Conservation (phyloP, 1,284 basidiomycete genomes). For the Cystobasidium sp. region DNA sequence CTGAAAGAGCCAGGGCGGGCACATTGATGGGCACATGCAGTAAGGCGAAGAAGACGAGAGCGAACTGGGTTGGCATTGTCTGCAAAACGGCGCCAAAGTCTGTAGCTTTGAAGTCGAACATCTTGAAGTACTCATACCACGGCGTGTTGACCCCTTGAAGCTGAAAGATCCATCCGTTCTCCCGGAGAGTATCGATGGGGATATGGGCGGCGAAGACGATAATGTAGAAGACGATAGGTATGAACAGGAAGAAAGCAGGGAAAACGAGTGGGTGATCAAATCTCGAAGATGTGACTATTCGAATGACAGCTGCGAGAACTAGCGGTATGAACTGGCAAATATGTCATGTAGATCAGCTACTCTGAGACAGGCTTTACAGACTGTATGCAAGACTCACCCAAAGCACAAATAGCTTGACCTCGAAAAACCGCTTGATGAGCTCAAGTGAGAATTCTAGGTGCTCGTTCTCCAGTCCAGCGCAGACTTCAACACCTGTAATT, state of each 20-base stretch:
- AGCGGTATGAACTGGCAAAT: constrained; percentile 64
- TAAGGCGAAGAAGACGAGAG: constrained; percentile 81
- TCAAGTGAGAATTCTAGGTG: constrained; percentile 71
- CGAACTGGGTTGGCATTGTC: constrained; percentile 60
- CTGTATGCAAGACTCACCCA: constrained; percentile 47
- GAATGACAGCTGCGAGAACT: constrained; percentile 73
- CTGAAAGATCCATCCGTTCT: constrained; percentile 87
- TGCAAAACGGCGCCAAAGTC: constrained; percentile 61
- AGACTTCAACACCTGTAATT: constrained; percentile 85
- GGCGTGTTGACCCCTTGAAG: constrained; percentile 66
- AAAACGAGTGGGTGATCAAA: constrained; percentile 90
- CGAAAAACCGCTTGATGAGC: constrained; percentile 63
- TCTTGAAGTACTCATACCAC: constrained; percentile 82
- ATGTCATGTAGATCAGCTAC: not conserved
- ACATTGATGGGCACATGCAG: constrained; percentile 90
- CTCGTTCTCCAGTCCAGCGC: constrained; percentile 80
- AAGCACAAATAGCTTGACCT: constrained; percentile 48
- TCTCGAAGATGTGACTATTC: constrained; percentile 73
- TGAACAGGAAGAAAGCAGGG: constrained; percentile 81
- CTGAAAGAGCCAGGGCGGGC: constrained; percentile 90
- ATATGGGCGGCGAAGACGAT: constrained; percentile 70
- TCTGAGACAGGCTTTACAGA: not conserved
- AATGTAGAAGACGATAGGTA: constrained; percentile 83
- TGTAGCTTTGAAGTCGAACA: constrained; percentile 69
- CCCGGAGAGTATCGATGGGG: constrained; percentile 67